Evolutionary conservation across 176 grass and related monocot genomes (phyloP).

Genomic region (Cymbopogon citratus): DNA sequence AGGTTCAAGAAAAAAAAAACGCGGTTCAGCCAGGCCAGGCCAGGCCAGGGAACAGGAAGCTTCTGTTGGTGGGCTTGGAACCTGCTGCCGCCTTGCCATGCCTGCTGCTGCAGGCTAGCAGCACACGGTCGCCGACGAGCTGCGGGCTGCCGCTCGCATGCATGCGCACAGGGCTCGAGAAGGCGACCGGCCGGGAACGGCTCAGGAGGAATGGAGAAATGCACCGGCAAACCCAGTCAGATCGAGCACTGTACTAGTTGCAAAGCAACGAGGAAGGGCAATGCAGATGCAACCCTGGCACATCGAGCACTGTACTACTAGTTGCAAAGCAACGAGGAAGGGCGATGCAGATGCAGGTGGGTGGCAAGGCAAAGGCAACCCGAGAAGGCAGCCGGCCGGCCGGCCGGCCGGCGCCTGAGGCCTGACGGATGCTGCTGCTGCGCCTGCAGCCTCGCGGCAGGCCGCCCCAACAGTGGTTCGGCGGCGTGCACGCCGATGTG

Average conservation of each 20-base stretch:
- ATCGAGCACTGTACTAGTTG: no score
- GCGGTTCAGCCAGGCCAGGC: not conserved
- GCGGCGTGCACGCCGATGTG: slow-evolving; percentile 15
- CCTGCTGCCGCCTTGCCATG: not conserved
- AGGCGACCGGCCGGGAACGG: slow-evolving; percentile 12
- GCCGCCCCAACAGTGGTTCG: not conserved
- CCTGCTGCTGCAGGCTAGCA: not conserved
- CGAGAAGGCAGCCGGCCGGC: slow-evolving; percentile 15
- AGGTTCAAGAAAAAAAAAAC: not conserved
- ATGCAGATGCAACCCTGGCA: no score
- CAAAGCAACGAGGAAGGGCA: not conserved
- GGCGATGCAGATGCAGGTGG: not conserved
- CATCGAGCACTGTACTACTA: no score
- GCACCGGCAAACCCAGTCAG: not conserved
- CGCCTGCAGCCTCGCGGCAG: not conserved
- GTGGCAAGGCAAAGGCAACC: not conserved
- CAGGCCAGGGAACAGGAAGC: not conserved
- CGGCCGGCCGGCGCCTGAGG: not conserved
- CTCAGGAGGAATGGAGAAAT: not conserved
- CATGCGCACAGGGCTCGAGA: slow-evolving; percentile 22
- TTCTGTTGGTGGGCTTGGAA: not conserved
- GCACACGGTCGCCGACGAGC: not conserved
- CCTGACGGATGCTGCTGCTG: not conserved
- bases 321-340: not conserved
- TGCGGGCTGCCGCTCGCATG: not conserved